These are phyloP conservation scores for Fomitopsis serialis DNA, from an alignment of 768 basidiomycete species.

Conservation along the genomic window DNA sequence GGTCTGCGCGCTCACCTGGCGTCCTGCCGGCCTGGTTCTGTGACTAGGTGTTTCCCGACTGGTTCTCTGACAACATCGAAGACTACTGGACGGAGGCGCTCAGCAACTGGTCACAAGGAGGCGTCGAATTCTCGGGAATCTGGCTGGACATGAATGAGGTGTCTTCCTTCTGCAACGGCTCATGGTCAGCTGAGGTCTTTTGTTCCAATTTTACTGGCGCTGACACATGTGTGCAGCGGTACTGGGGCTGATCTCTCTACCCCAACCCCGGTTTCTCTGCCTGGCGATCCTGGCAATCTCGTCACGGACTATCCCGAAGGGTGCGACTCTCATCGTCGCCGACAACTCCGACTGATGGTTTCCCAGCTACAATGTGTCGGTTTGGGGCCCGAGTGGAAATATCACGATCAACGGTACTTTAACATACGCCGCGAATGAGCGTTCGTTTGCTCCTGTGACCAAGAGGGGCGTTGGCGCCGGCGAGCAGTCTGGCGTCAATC, in stretches of 20 bases:
- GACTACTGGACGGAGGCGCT: conserved; percentile 59
- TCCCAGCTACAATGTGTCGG: conserved; percentile 53
- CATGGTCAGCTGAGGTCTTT: conserved; percentile 35
- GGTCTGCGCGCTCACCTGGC: neutral
- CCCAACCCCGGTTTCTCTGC: conserved; percentile 48
- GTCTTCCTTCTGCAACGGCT: conserved; percentile 59
- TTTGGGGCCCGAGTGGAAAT: conserved; percentile 68
- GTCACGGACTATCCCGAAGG: conserved; percentile 67
- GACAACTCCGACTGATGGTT: neutral
- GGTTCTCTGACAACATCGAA: conserved; percentile 49
- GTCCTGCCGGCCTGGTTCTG: neutral
- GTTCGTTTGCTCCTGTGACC: conserved; percentile 16
- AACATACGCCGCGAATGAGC: conserved; percentile 38
- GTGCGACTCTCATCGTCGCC: conserved; percentile 24
- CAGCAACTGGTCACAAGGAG: conserved; percentile 44
- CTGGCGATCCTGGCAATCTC: conserved; percentile 48
- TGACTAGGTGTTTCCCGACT: conserved; percentile 54
- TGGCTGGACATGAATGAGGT: conserved; percentile 72
- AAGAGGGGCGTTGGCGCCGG: conserved; percentile 49
- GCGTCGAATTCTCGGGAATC: conserved; percentile 58
- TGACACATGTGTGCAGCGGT: conserved; percentile 34
- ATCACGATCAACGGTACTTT: conserved; percentile 63
- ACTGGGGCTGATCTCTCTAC: conserved; percentile 51
- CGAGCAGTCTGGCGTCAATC: conserved; percentile 38
- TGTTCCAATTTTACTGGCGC: neutral